These are phyloP conservation scores for Oryza nivara DNA, from an alignment of 176 grass and related monocot species.

Conservation along the genomic window DNA sequence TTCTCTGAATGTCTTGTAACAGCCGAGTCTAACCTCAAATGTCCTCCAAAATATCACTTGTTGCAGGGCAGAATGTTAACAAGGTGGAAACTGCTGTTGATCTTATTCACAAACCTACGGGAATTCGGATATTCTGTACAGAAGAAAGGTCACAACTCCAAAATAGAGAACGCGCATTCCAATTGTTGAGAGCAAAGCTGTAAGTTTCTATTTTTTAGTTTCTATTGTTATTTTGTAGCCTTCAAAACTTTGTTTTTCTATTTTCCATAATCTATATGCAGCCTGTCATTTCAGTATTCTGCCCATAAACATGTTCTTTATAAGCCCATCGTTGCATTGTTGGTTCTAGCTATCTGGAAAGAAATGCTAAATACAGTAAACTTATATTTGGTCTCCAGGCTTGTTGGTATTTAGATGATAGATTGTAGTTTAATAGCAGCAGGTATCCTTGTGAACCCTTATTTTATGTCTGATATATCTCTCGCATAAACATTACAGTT, in stretches of 20 bases:
- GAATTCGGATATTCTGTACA: conserved; percentile 97
- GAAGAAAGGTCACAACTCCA: conserved; percentile 93
- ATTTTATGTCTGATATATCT: conserved; percentile 41
- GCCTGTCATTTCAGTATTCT: conserved; percentile 1
- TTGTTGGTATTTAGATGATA: conserved; percentile 25
- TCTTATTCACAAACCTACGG: conserved; percentile 94
- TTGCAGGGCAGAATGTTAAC: conserved; percentile 97
- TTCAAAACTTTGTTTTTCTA: not conserved
- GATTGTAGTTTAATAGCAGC: not conserved
- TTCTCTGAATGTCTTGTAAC: not conserved
- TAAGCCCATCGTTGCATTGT: conserved; percentile 1
- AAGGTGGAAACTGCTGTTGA: conserved; percentile 99
- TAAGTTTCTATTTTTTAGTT: conserved; percentile 57
- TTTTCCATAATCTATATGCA: not conserved
- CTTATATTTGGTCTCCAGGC: not conserved
- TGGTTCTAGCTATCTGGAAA: conserved; percentile 14
- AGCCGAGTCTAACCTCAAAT: conserved; percentile 18
- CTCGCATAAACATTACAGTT: conserved; percentile 55
- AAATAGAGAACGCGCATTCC: conserved; percentile 92
- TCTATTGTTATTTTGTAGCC: conserved; percentile 10
- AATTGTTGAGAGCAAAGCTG: conserved; percentile 96
- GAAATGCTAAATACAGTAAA: not conserved
- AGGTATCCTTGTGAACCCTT: conserved; percentile 15
- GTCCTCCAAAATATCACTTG: conserved; percentile 22
- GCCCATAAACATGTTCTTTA: conserved; percentile 30